Evolutionary conservation across 208 protist genomes (phyloP).

Genomic region (Trypanosoma avium): DNA sequence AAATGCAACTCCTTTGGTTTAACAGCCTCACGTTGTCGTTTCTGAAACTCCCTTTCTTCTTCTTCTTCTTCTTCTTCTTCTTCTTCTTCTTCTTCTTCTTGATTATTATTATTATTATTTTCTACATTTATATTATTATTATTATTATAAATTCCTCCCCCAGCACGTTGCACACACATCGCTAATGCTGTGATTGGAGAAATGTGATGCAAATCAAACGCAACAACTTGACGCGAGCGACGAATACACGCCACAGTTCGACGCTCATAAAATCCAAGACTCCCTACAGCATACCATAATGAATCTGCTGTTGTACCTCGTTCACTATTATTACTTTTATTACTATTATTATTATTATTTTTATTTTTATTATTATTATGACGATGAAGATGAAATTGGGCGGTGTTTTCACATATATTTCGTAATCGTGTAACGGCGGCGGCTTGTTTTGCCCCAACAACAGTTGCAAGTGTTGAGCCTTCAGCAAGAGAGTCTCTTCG

Average conservation of each 20-base stretch:
- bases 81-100: slow-evolving; percentile 5
- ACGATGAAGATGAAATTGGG: slow-evolving; percentile 21
- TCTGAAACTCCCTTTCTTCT: not conserved
- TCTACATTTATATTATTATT: no score
- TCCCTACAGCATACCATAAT: slow-evolving; percentile 40
- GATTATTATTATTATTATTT: no score
- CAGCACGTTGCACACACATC: slow-evolving; percentile 31
- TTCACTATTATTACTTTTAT: not conserved
- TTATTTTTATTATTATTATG: no score
- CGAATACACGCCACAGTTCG: slow-evolving; percentile 33
- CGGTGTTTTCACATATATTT: slow-evolving; percentile 22
- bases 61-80: not conserved
- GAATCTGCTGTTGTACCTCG: not conserved
- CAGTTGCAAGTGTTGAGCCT: slow-evolving; percentile 5
- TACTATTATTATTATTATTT: no score
- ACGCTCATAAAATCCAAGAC: slow-evolving; percentile 14
- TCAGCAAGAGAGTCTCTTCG: no score
- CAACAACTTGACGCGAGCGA: slow-evolving; percentile 29
- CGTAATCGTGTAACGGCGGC: slow-evolving; percentile 14
- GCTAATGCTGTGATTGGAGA: slow-evolving; percentile 44
- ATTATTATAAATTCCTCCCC: not conserved
- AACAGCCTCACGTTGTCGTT: slow-evolving; percentile 17
- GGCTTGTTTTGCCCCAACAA: slow-evolving; percentile 20
- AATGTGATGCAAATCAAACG: slow-evolving; percentile 45
- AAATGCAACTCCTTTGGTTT: slow-evolving; percentile 31